Evolutionary conservation across 2,329 filamentous ascomycete species (phyloP), one percentile per base, ranked within the genome.

Genomic region (Camptophora hylomeconis): DNA sequence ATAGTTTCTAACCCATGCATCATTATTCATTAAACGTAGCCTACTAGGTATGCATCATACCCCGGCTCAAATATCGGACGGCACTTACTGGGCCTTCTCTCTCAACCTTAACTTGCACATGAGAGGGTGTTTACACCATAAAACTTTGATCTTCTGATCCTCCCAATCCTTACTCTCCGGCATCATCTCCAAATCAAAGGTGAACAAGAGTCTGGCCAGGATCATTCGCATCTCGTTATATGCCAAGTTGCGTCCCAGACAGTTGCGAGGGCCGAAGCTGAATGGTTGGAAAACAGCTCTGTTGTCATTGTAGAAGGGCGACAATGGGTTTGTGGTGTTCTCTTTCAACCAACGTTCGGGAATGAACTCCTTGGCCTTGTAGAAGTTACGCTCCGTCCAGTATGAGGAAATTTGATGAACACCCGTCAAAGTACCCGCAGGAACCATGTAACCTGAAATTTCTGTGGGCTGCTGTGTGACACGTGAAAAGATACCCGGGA

Each of bases 201-300:
- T 61, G 45, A 53, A 68, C 1, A 69, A 37, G 4, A 69, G 38
- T 2, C 54, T 55, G 0, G 60, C 56, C 5, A 69, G 42, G 20
- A 67, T 59, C 4, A 65, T 43, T 4, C 64, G 53, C 53, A 68
- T 62, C 40, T 69, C 63, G 12, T 58, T 50, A 27, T 63, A 64
- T 3, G 63, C 63, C 20, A 69, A 48, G 32, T 60, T 65, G 24
- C 21, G 20, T 7, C 18, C 24, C 5, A 26, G 15, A 16, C 24
- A 26, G 10, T 16, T 16, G 5, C 24, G 24, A 5, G 24, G 24
- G 5, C 24, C 24, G 10, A 26, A 16, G 13, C 11, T 14, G 24
- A 26, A 26, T 5, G 24, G 24, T 13, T 11, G n/a, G 6, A 7
- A 9, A 6, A 7, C 24, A 8, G 7, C 5, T 16, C 17, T 26